Base-by-base conservation (phyloP, 2,329 filamentous ascomycete species). In the Sporothrix schenckii region DNA sequence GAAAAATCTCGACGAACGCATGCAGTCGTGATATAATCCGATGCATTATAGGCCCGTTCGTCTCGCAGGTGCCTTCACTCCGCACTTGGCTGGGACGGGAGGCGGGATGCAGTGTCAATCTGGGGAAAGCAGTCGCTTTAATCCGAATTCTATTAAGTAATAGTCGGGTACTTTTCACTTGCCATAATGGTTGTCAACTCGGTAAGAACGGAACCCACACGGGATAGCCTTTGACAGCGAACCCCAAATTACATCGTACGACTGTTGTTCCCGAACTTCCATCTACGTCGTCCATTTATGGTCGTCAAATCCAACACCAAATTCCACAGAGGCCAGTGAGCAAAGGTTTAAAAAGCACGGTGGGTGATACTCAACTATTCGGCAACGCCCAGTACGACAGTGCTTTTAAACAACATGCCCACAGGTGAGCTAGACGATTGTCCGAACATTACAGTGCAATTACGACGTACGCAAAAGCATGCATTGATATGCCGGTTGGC, bases 91-190 rank as follows among this genome's bases (percentile, higher is more conserved):
- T 44, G 39, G 39, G 50, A 56, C 39, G 50, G 50, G n/a, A 47
- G 3, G 11, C 66, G 30, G 66, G 52, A 68, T 54, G 66, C 66
- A 68, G 30, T 21, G 50, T 19, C 21, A 68, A 56, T 68, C 66
- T 56, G 50, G 66, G 66, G 66, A 54, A 68, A 34, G 47, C 44
- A 66, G 19, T 11, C 50, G 19, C 50, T 53, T 4, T 53, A 24
- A 14, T 49, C 5, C n/a, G 30, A 39, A 34, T n/a, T 58, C 21
- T 41, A 10, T 19, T 21, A 19, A 41, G 34, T 9, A 34, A 16
- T 49, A 16, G 14, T 16, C 44, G 14, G 14, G 44, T 49, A 16
- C 14, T 49, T 49, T 47, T 47, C 6, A 19, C 44, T 6, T 11
- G 13, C 34, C 30, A 14, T 60, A n/a, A n/a, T n/a, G 56, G 30